phyloP scores from a whole-genome alignment of 495 filamentous ascomycete species.

The Jackrogersella minutella region DNA sequence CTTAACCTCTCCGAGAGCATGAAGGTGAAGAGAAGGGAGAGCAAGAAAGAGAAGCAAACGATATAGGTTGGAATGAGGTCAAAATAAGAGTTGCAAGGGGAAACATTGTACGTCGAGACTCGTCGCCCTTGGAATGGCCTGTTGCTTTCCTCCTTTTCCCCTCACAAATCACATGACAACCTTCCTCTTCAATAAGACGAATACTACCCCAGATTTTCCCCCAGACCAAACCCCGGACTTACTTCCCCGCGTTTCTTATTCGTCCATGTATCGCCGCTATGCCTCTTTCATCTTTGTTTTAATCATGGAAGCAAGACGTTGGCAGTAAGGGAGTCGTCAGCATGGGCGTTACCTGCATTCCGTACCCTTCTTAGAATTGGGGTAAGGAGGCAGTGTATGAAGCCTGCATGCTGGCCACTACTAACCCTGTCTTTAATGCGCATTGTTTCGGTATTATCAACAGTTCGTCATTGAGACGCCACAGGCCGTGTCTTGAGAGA shows the following conservation, averaged over 20 bases:
- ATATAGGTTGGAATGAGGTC: conserved; percentile 9
- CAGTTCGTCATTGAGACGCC: background rate
- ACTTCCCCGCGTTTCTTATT: conserved; percentile 41
- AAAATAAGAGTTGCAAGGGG: conserved; percentile 33
- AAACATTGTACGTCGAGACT: conserved; percentile 7
- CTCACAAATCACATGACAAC: conserved; percentile 39
- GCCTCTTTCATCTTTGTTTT: conserved; percentile 54
- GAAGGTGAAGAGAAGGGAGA: conserved; percentile 3
- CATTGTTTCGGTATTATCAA: background rate
- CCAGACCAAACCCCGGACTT: conserved; percentile 29
- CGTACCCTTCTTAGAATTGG: conserved; percentile 2
- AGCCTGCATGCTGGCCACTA: background rate
- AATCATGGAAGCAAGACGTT: conserved; percentile 22
- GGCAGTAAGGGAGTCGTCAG: conserved; percentile 18
- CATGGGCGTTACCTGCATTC: background rate
- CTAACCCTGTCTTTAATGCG: background rate
- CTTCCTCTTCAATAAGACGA: conserved; percentile 34
- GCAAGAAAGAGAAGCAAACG: background rate
- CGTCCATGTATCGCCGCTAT: conserved; percentile 56
- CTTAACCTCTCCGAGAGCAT: background rate
- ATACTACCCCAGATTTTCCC: conserved; percentile 40
- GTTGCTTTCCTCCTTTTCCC: conserved; percentile 26
- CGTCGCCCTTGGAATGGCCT: conserved; percentile 12
- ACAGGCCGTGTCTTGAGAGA: background rate
- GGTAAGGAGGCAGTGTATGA: conserved; percentile 17